phyloP scores from a whole-genome alignment of 192 early-diverging fungal genomes.

The Coemansia sp. region DNA sequence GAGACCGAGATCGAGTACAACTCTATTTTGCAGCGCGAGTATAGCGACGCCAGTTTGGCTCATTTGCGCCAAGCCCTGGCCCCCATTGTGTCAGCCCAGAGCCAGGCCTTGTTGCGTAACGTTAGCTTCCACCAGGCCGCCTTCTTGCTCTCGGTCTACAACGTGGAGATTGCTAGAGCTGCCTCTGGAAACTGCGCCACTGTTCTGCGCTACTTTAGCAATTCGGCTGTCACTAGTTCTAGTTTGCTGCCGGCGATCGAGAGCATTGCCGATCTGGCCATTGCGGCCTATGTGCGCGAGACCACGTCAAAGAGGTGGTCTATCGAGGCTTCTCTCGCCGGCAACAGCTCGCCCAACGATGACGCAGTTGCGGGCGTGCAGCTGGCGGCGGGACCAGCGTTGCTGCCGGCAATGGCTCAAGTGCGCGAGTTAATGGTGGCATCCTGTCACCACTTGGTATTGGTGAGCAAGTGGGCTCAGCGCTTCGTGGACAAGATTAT shows the following conservation, averaged over 20 bases:
- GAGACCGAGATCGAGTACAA: conserved; percentile 86
- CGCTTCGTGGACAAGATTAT: conserved; percentile 65
- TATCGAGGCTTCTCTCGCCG: conserved; percentile 27
- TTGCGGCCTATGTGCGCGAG: conserved; percentile 41
- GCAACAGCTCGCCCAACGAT: conserved; percentile 11
- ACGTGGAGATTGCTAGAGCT: conserved; percentile 80
- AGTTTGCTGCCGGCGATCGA: conserved; percentile 74
- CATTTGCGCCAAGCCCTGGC: conserved; percentile 52
- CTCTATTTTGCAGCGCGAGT: conserved; percentile 70
- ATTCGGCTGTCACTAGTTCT: conserved; percentile 79
- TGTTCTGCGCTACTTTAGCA: conserved; percentile 81
- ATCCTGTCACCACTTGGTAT: conserved; percentile 67
- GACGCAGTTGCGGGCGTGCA: conserved; percentile 6
- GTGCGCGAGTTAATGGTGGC: conserved; percentile 64
- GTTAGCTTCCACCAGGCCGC: conserved; percentile 72
- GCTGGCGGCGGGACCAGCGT: neutral
- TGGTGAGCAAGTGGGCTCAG: conserved; percentile 66
- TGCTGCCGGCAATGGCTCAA: conserved; percentile 42
- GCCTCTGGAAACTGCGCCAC: conserved; percentile 65
- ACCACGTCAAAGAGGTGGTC: conserved; percentile 40
- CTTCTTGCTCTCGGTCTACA: conserved; percentile 81
- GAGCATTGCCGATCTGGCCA: conserved; percentile 66
- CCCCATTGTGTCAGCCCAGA: conserved; percentile 56
- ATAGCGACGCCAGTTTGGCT: conserved; percentile 24
- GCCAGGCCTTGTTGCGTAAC: conserved; percentile 59